Conservation (phyloP, 208 protist species). For the Naegleria lovaniensis region DNA sequence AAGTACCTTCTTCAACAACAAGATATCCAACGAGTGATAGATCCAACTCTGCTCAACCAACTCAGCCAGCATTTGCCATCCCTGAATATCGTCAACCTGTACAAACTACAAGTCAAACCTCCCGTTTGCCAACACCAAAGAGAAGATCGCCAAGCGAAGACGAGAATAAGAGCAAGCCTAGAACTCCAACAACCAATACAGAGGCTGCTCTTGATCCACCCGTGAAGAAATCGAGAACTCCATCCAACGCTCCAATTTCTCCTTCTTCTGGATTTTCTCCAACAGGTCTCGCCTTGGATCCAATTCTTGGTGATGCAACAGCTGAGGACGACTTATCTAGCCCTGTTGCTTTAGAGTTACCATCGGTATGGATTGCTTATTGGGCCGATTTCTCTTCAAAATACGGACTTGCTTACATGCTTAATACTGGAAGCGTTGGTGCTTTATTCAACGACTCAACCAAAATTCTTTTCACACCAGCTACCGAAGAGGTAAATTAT, state of each 20-base stretch:
- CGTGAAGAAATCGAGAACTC: neutral
- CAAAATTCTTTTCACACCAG: conserved; percentile 79
- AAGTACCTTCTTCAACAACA: neutral
- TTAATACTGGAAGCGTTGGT: conserved; percentile 83
- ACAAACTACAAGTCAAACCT: neutral
- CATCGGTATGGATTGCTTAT: neutral
- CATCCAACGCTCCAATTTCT: neutral
- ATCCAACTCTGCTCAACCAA: neutral
- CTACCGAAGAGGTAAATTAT: conserved; percentile 66
- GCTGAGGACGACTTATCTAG: neutral
- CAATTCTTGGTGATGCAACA: neutral
- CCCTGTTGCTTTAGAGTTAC: neutral
- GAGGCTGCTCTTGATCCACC: neutral
- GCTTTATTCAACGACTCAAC: conserved; percentile 94
- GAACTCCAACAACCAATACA: neutral
- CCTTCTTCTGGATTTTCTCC: neutral
- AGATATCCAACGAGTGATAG: neutral
- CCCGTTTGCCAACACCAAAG: neutral
- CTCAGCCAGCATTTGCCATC: neutral
- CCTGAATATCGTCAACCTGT: neutral
- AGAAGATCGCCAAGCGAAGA: neutral
- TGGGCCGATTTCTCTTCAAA: conserved; percentile 53
- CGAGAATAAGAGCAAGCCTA: neutral
- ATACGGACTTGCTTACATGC: conserved; percentile 93
- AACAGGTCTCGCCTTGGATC: neutral